These are phyloP conservation scores for Fusarium sp. DNA, from an alignment of 2,329 filamentous ascomycete species.

Conservation along the genomic window DNA sequence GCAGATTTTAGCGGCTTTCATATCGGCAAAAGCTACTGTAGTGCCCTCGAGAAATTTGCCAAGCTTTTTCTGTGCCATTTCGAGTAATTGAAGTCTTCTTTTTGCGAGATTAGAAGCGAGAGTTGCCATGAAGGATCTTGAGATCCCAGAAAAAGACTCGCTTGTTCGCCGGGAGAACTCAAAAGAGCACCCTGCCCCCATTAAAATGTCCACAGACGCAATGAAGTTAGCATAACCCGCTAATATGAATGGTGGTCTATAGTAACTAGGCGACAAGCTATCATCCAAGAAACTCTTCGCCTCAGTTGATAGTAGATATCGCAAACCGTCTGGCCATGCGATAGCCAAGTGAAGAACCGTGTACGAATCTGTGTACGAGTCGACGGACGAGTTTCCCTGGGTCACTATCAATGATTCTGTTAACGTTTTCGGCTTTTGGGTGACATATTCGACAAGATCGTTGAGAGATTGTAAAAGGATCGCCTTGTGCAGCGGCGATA, in stretches of 20 bases:
- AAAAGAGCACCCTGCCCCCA: neutral
- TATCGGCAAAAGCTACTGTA: neutral
- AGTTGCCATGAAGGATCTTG: neutral
- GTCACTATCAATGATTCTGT: too few relatives aligned
- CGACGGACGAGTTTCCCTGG: neutral
- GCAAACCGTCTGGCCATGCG: neutral
- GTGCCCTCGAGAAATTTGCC: fast-evolving
- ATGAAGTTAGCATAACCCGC: fast-evolving
- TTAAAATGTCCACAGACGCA: fast-evolving
- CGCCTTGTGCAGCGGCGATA: too few relatives aligned
- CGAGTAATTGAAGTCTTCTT: neutral
- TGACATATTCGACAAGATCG: too few relatives aligned
- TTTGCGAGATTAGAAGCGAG: neutral
- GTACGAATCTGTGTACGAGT: fast-evolving
- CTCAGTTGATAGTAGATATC: neutral
- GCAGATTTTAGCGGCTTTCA: neutral
- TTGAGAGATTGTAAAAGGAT: too few relatives aligned
- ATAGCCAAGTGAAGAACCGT: neutral
- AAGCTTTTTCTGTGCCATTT: fast-evolving
- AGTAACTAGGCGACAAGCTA: neutral
- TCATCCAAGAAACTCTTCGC: fast-evolving
- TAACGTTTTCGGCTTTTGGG: too few relatives aligned
- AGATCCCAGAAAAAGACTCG: neutral
- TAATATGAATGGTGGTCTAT: too few relatives aligned
- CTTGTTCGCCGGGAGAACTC: too few relatives aligned